Conservation (phyloP, 495 filamentous ascomycete genomes). For the Cairneyella variabilis region DNA sequence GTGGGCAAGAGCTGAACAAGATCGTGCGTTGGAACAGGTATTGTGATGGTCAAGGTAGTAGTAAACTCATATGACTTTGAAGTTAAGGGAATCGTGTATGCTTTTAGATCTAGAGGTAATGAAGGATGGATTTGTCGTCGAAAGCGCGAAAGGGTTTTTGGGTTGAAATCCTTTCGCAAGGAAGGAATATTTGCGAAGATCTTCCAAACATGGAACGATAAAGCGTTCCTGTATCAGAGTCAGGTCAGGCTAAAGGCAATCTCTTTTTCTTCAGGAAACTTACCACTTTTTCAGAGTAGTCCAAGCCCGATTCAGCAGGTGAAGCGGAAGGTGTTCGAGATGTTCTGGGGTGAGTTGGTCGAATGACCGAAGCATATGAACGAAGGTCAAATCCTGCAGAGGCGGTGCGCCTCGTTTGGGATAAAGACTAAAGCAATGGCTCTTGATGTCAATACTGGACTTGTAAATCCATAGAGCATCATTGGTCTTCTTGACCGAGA, state of each 20-base stretch:
- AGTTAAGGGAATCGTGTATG: conserved; percentile 19
- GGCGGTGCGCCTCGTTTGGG: conserved; percentile 7
- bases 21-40: conserved; percentile 11
- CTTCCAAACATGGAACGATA: conserved; percentile 21
- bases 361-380: conserved; percentile 12
- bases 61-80: conserved; percentile 24
- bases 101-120: conserved; percentile 12
- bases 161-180: neutral
- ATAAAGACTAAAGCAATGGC: neutral
- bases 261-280: neutral
- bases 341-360: conserved; percentile 4
- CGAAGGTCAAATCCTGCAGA: conserved; percentile 15
- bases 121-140: conserved; percentile 5
- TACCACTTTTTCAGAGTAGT: conserved; percentile 9
- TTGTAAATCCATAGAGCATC: conserved; percentile 16
- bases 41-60: conserved; percentile 20
- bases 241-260: neutral
- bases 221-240: neutral
- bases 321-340: conserved; percentile 8
- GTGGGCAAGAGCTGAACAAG: conserved; percentile 22
- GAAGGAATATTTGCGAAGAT: conserved; percentile 19
- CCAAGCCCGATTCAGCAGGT: conserved; percentile 12
- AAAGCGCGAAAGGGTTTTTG: conserved; percentile 13
- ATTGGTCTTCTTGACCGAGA: conserved; percentile 4
- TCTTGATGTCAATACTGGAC: neutral